Percentiles rank a stretch among this genome's conserved stretches.
Conservation (phyloP, 2,329 filamentous ascomycete species). For the Corinectria fuckeliana region DNA sequence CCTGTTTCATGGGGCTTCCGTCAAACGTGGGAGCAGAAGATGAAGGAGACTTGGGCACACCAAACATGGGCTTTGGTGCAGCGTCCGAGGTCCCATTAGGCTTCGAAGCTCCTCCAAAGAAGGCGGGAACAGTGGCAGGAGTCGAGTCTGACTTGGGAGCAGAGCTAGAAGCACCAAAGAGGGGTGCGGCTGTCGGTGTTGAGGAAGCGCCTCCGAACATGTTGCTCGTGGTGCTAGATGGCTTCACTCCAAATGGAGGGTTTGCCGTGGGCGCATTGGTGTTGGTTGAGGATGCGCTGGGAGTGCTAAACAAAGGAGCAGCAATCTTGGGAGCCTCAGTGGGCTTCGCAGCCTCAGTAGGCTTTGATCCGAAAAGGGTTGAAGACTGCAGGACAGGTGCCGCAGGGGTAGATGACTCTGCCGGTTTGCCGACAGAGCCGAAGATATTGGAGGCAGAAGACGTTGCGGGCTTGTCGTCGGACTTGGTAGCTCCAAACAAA, state of each 20-base stretch:
- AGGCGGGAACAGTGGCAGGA: slow-evolving; percentile 40
- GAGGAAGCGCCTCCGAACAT: slow-evolving; percentile 42
- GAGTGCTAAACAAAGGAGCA: slow-evolving; percentile 43
- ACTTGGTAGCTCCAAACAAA: slow-evolving; percentile 38
- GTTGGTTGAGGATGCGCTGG: slow-evolving; percentile 19
- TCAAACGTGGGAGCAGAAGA: slow-evolving; percentile 45
- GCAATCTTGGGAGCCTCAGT: slow-evolving; percentile 32
- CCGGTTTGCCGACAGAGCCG: slow-evolving; percentile 42
- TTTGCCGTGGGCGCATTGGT: slow-evolving; percentile 24
- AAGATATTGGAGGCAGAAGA: slow-evolving; percentile 42
- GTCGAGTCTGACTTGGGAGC: slow-evolving; percentile 33
- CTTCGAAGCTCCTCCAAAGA: slow-evolving; percentile 43
- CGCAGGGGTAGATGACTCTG: slow-evolving; percentile 34
- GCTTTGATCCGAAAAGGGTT: slow-evolving; percentile 45
- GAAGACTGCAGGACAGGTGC: slow-evolving; percentile 38
- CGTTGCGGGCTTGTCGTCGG: slow-evolving; percentile 32
- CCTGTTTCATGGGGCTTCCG: slow-evolving; percentile 53
- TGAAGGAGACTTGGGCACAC: slow-evolving; percentile 44
- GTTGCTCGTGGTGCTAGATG: slow-evolving; percentile 31
- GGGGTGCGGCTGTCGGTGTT: slow-evolving; percentile 30
- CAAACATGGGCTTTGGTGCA: slow-evolving; percentile 47
- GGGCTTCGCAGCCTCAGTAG: slow-evolving; percentile 39
- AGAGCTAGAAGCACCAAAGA: slow-evolving; percentile 40
- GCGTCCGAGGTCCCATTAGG: slow-evolving; percentile 38
- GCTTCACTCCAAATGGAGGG: slow-evolving; percentile 37